Percentiles rank a stretch among this genome's conserved stretches.
Conservation (phyloP, 2,329 filamentous ascomycete genomes). For the Ophiostoma ulmi region DNA sequence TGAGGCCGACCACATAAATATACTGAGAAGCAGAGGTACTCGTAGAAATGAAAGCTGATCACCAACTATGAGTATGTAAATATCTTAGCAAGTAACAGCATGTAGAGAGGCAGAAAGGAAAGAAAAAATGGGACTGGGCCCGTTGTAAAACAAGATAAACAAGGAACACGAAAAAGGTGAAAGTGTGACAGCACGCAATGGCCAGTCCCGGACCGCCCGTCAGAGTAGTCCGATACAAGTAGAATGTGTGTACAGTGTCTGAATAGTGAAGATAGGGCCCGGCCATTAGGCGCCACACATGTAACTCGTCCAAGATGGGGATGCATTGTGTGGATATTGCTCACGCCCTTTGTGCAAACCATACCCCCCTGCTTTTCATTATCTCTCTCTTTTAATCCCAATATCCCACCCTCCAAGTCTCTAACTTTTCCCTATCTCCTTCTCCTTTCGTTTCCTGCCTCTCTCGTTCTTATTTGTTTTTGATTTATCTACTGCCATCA, state of each 20-base stretch:
- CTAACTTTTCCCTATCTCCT: neutral
- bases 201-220: slow-evolving; percentile 14
- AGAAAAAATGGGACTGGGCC: slow-evolving; percentile 11
- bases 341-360: slow-evolving; percentile 5
- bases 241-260: slow-evolving; percentile 2
- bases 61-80: no score
- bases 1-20: neutral
- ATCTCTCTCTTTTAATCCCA: slow-evolving; percentile 11
- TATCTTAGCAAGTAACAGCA: neutral
- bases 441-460: neutral
- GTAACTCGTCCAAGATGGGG: neutral
- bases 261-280: slow-evolving; percentile 4
- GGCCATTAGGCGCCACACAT: neutral
- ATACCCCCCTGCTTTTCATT: slow-evolving; percentile 3
- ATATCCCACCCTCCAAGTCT: neutral
- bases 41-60: neutral
- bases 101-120: neutral
- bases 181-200: neutral
- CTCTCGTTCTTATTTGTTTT: neutral
- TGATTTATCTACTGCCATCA: neutral
- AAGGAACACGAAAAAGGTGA: slow-evolving; percentile 1
- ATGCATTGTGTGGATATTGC: slow-evolving; percentile 10
- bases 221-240: slow-evolving; percentile 8
- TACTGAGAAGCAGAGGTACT: neutral
- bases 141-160: slow-evolving; percentile 17